These are phyloP conservation scores for Rheum nobile DNA, from an alignment of 148 eudicot species.

Conservation along the genomic window DNA sequence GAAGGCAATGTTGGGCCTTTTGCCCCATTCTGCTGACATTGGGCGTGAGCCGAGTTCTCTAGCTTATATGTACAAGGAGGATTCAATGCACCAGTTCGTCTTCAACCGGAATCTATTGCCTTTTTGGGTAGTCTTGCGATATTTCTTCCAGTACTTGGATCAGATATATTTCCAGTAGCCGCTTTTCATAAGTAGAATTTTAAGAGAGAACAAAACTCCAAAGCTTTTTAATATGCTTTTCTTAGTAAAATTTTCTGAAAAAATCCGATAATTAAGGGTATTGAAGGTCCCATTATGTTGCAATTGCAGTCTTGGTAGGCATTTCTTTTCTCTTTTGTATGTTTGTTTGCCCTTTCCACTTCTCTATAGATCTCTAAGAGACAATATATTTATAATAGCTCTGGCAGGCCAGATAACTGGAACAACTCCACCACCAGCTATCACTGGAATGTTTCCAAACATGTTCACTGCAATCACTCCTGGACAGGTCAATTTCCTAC, in stretches of 20 bases:
- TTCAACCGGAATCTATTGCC: slow-evolving; percentile 83
- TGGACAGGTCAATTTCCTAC: slow-evolving; percentile 42
- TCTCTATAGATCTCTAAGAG: slow-evolving; percentile 14
- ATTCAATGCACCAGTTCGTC: slow-evolving; percentile 76
- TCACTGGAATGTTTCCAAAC: slow-evolving; percentile 79
- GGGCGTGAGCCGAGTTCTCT: slow-evolving; percentile 99
- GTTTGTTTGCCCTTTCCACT: not conserved
- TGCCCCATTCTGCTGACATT: slow-evolving; percentile 96
- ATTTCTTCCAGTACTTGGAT: slow-evolving; percentile 42
- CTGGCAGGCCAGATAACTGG: slow-evolving; percentile 76
- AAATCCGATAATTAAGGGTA: not conserved
- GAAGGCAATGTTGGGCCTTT: slow-evolving; percentile 99
- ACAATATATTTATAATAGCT: slow-evolving; percentile 18
- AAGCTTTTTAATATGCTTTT: not conserved
- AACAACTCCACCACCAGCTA: slow-evolving; percentile 51
- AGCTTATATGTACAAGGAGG: slow-evolving; percentile 87
- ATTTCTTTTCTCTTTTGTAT: not conserved
- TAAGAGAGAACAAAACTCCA: slow-evolving; percentile 8
- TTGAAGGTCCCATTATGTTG: slow-evolving; percentile 1
- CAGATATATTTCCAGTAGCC: slow-evolving; percentile 27
- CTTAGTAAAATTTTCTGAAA: not conserved
- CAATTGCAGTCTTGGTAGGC: not conserved
- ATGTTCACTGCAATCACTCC: slow-evolving; percentile 50
- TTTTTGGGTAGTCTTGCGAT: slow-evolving; percentile 72
- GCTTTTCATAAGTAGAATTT: slow-evolving; percentile 16